Base-by-base conservation (phyloP, 129 eudicot genomes). In the Heracleum sosnowskyi region DNA sequence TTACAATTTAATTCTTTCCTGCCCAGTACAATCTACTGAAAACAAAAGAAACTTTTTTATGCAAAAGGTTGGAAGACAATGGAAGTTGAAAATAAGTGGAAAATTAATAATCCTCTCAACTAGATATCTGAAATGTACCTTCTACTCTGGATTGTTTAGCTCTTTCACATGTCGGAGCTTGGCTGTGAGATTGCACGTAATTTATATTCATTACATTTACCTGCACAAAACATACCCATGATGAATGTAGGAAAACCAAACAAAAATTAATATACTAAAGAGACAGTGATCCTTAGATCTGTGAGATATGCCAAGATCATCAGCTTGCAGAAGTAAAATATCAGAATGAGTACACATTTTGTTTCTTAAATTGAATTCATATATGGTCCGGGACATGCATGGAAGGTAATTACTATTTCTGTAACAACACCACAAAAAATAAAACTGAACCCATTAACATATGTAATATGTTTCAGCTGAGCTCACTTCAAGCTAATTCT, bases 171-270 rank as follows among this genome's bases (percentile, higher is more conserved):
- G 42, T n/a, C 63, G 62, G 77, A 33, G 66, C 80, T 47, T 44
- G 66, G 57, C 39, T 79, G 55, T 70, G 28, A 53, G 80, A 78
- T 10, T 79, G 46, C 53, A 92, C 88, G 81, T 69, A 87, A 81
- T 88, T 90, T 42, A 92, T 60, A 62, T 88, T 96, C 78, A 78
- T 79, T 57, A 90, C 97, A 53, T 15, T 29, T 33, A 90, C 86
- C 96, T 92, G 77, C 77, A 88, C 39, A 77, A 41, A 57, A 45
- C 51, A 81, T 7, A 64, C 45, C 37, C 22, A 62, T n/a, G 24
- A 79, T 16, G 2, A 72, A 69, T 35, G 46, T 4, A 8, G 63
- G 22, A 71, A 39, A 71, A 36, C 15, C 64, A 44, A 34, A 47
- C 8, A 76, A 20, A 47, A 39, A 37, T 16, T 47, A 11, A 49